Conservation (phyloP, 2,329 filamentous ascomycete species). For the Nemania sp. region DNA sequence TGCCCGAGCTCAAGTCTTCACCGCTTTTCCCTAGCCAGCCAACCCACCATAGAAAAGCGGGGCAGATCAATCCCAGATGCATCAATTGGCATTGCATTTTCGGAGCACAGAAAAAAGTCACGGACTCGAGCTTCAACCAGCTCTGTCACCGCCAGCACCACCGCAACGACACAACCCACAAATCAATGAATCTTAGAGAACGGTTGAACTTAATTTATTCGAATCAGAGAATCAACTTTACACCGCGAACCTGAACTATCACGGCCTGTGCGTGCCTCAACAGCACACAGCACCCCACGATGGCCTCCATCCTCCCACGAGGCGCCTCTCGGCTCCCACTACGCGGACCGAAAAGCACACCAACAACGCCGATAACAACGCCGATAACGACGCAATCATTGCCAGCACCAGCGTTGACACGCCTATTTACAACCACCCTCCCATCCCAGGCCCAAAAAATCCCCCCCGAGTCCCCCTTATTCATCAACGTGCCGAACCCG, state of each 20-base stretch:
- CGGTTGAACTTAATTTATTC: not conserved
- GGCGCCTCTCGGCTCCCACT: not conserved
- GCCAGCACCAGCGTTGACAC: slow-evolving; percentile 37
- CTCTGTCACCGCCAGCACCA: not conserved
- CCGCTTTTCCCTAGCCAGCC: slow-evolving; percentile 13
- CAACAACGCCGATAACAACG: no score
- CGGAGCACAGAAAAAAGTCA: slow-evolving; percentile 12
- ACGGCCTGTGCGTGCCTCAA: no score
- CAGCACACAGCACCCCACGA: no score
- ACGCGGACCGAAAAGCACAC: slow-evolving; percentile 17
- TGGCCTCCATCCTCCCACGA: slow-evolving; percentile 26
- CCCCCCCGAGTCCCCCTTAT: slow-evolving; percentile 84
- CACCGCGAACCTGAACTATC: no score
- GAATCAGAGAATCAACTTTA: no score
- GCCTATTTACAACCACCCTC: slow-evolving; percentile 51
- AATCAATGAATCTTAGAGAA: not conserved
- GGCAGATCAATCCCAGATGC: slow-evolving; percentile 4
- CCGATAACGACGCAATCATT: slow-evolving; percentile 23
- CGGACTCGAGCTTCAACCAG: not conserved
- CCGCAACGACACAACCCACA: not conserved
- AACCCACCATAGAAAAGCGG: slow-evolving; percentile 6
- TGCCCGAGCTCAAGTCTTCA: slow-evolving; percentile 19
- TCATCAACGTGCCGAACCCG: slow-evolving; percentile 78
- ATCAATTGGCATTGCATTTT: slow-evolving; percentile 22
- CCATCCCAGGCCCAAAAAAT: slow-evolving; percentile 53